phyloP scores from a whole-genome alignment of 2,329 filamentous ascomycete genomes.

The Cercospora sp. region DNA sequence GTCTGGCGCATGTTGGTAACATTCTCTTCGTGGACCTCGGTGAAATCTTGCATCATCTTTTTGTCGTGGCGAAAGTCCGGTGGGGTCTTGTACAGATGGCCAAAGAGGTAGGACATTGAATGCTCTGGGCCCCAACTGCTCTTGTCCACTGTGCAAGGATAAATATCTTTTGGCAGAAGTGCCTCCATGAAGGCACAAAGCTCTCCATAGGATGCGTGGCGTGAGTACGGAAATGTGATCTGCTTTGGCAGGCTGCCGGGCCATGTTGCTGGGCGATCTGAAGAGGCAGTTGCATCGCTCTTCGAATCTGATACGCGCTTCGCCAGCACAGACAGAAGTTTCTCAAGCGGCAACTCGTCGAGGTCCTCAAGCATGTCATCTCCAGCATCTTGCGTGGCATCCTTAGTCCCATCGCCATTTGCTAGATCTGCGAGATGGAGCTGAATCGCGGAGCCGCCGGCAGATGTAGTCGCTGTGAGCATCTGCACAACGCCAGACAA shows the following conservation, averaged over 20 bases:
- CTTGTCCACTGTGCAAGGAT: slow-evolving; percentile 72
- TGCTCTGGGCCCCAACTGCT: slow-evolving; percentile 62
- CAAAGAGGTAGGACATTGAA: slow-evolving; percentile 71
- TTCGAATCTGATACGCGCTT: slow-evolving; percentile 30
- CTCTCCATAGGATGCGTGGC: slow-evolving; percentile 84
- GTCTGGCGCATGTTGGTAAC: background rate
- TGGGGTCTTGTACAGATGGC: slow-evolving; percentile 61
- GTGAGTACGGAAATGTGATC: slow-evolving; percentile 74
- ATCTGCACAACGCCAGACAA: slow-evolving; percentile 40
- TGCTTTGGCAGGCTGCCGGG: slow-evolving; percentile 28
- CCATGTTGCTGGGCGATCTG: slow-evolving; percentile 13
- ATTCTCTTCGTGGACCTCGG: background rate
- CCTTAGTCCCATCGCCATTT: slow-evolving; percentile 20
- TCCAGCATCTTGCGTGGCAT: slow-evolving; percentile 47
- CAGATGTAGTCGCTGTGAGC: slow-evolving; percentile 33
- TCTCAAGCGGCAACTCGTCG: slow-evolving; percentile 37
- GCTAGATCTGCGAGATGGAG: slow-evolving; percentile 31
- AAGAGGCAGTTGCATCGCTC: slow-evolving; percentile 26
- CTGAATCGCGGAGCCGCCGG: slow-evolving; percentile 25
- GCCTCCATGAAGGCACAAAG: slow-evolving; percentile 67
- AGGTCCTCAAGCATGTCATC: slow-evolving; percentile 54
- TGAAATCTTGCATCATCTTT: slow-evolving; percentile 50
- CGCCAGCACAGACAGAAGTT: slow-evolving; percentile 35
- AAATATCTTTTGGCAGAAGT: slow-evolving; percentile 73
- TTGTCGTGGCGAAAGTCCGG: slow-evolving; percentile 64